Percentiles rank a stretch among this genome's conserved stretches.
Evolutionary conservation across 108 stramenopile species (phyloP).

Genomic region (Bacterosira constricta): DNA sequence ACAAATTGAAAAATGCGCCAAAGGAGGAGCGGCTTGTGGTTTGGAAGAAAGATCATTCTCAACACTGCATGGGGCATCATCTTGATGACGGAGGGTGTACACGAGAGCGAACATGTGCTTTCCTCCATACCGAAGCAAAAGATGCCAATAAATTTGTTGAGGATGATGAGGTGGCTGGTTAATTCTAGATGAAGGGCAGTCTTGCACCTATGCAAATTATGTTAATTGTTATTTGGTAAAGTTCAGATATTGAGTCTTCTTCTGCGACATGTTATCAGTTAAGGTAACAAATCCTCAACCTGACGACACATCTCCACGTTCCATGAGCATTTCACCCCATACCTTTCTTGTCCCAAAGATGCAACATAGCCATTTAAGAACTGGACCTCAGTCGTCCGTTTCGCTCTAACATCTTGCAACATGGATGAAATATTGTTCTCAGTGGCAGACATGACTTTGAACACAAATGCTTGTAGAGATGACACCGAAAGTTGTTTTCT

Average conservation of each 20-base stretch:
- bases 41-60: conserved; percentile 87
- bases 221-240: no score
- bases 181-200: background rate
- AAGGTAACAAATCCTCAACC: conserved; percentile 32
- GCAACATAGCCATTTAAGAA: conserved; percentile 81
- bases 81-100: conserved; percentile 61
- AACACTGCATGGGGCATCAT: conserved; percentile 90
- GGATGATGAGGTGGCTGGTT: conserved; percentile 65
- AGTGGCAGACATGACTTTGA: conserved; percentile 64
- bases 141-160: conserved; percentile 53
- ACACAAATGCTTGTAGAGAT: conserved; percentile 51
- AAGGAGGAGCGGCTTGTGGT: conserved; percentile 57
- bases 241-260: no score
- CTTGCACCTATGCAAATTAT: no score
- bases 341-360: conserved; percentile 43
- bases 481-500: conserved; percentile 12
- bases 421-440: conserved; percentile 77
- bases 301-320: conserved; percentile 51
- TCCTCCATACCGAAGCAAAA: conserved; percentile 76
- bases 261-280: no score
- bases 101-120: conserved; percentile 87
- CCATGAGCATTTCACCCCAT: conserved; percentile 53
- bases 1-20: conserved; percentile 48
- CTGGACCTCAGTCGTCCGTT: conserved; percentile 69
- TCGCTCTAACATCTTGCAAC: conserved; percentile 64